phyloP scores from a whole-genome alignment of 2,329 filamentous ascomycete genomes.

The Aspergillus novofumigatus region DNA sequence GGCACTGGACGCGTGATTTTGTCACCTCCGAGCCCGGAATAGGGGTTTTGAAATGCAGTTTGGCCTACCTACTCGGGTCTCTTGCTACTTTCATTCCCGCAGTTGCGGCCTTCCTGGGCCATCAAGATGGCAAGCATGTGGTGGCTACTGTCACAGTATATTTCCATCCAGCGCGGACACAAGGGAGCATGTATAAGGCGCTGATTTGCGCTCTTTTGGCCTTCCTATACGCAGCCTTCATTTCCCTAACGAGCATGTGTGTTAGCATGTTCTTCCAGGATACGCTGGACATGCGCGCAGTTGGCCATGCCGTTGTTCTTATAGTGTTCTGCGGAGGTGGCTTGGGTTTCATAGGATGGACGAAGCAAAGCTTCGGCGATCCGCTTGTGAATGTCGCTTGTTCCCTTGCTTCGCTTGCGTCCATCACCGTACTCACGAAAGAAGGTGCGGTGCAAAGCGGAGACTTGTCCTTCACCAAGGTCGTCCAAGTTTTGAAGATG shows the following conservation, averaged over 20 bases:
- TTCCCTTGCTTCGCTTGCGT: constrained; percentile 79
- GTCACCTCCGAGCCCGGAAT: constrained; percentile 68
- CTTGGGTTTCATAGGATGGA: constrained; percentile 82
- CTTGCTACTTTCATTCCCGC: constrained; percentile 77
- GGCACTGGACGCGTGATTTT: constrained; percentile 54
- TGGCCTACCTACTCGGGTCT: constrained; percentile 83
- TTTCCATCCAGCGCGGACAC: constrained; percentile 82
- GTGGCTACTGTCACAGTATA: constrained; percentile 93
- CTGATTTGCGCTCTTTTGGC: constrained; percentile 71
- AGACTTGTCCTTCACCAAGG: constrained; percentile 75
- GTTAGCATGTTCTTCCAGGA: constrained; percentile 74
- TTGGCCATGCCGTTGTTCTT: constrained; percentile 76
- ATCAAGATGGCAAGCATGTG: constrained; percentile 87
- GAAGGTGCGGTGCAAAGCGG: constrained; percentile 82
- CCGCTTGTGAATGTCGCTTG: constrained; percentile 80
- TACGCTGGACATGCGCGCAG: constrained; percentile 58
- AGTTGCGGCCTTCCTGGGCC: constrained; percentile 69
- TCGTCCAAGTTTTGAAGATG: constrained; percentile 78
- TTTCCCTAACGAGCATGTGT: constrained; percentile 84
- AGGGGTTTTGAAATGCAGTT: constrained; percentile 81
- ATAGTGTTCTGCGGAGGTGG: constrained; percentile 81
- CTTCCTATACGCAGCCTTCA: constrained; percentile 70
- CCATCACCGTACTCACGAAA: constrained; percentile 86
- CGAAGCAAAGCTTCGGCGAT: constrained; percentile 73
- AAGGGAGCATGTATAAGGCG: constrained; percentile 86